Conservation (phyloP, 2,329 filamentous ascomycete genomes). For the Beauveria asiatica region DNA sequence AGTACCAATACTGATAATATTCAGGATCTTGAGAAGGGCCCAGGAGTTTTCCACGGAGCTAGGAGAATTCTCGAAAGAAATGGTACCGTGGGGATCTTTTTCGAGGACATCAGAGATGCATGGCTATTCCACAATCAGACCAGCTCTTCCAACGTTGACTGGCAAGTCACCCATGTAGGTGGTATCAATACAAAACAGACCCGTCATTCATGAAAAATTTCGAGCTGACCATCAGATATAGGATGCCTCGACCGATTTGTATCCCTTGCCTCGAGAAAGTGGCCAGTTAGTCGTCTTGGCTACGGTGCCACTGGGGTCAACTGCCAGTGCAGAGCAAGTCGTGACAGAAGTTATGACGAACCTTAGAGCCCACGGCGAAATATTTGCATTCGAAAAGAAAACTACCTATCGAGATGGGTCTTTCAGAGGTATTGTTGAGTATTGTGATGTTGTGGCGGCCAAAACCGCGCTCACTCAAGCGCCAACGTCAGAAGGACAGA, state of each 20-base stretch:
- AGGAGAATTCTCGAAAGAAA: conserved; percentile 27
- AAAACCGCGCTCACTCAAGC: conserved; percentile 31
- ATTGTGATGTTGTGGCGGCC: conserved; percentile 39
- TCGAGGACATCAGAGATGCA: conserved; percentile 54
- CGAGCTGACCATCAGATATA: background rate
- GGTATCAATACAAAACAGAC: conserved; percentile 12
- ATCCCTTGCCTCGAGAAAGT: conserved; percentile 12
- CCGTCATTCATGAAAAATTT: background rate
- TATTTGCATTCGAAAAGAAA: conserved; percentile 43
- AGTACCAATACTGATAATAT: background rate
- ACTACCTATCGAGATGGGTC: conserved; percentile 32
- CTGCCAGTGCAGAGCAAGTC: conserved; percentile 25
- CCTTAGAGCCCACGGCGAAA: conserved; percentile 38
- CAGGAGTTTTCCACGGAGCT: conserved; percentile 28
- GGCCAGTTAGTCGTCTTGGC: conserved; percentile 24
- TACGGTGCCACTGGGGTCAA: conserved; percentile 13
- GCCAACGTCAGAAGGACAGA: background rate
- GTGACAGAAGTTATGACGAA: conserved; percentile 21
- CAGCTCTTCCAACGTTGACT: conserved; percentile 33
- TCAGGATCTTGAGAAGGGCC: conserved; percentile 31
- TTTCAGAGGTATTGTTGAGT: conserved; percentile 44
- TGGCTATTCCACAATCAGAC: conserved; percentile 40
- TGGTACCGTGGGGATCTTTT: conserved; percentile 44
- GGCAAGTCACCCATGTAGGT: conserved; percentile 27
- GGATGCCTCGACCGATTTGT: conserved; percentile 6